Conservation (phyloP, 148 eudicot species). For the Rhododendron ferrugineum region DNA sequence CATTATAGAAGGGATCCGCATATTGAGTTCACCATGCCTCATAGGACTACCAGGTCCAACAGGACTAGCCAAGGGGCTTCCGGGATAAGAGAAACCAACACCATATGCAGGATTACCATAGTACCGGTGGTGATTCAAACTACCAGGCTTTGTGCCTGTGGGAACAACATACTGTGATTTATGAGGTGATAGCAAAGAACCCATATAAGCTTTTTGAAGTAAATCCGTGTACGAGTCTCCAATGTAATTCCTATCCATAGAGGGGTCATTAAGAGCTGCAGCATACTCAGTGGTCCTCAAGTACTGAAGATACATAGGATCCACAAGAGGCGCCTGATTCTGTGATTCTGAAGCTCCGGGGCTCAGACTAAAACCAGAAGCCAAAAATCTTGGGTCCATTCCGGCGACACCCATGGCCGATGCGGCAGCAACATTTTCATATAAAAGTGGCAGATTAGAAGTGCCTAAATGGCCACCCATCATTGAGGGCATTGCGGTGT, state of each 20-base stretch:
- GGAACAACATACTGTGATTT: conserved; percentile 66
- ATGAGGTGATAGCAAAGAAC: conserved; percentile 62
- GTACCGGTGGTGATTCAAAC: conserved; percentile 66
- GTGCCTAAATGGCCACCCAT: conserved; percentile 56
- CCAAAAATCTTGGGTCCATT: conserved; percentile 53
- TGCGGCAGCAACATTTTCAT: conserved; percentile 76
- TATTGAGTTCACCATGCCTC: conserved; percentile 64
- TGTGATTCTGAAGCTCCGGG: conserved; percentile 35
- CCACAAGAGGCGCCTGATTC: conserved; percentile 55
- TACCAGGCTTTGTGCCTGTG: conserved; percentile 44
- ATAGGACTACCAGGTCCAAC: conserved; percentile 85
- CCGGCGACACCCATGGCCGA: conserved; percentile 60
- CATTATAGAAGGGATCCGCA: conserved; percentile 52
- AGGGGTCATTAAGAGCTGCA: conserved; percentile 63
- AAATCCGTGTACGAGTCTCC: conserved; percentile 50
- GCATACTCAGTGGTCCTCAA: conserved; percentile 70
- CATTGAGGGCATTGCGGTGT: conserved; percentile 54
- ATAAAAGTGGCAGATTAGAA: conserved; percentile 62
- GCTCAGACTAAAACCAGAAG: conserved; percentile 36
- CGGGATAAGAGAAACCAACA: conserved; percentile 86
- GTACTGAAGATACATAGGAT: conserved; percentile 84
- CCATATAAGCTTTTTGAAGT: conserved; percentile 80
- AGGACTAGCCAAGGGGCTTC: conserved; percentile 75
- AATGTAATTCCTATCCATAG: conserved; percentile 57
- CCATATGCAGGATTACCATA: conserved; percentile 68